Evolutionary conservation across 768 basidiomycete species (phyloP).

Genomic region (Dendrothele bispora): DNA sequence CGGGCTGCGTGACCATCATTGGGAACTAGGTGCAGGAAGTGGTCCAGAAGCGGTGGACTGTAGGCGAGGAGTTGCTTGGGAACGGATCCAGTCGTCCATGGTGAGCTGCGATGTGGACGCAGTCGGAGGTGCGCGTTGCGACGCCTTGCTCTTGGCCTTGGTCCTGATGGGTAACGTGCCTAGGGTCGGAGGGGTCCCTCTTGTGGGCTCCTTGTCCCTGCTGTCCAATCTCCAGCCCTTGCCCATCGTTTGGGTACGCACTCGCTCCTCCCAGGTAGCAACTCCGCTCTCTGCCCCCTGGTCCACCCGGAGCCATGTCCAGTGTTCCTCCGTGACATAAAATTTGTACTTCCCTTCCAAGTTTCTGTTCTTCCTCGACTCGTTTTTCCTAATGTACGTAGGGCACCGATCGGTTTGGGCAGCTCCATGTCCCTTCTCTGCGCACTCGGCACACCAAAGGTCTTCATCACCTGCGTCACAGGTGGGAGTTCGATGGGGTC

Average conservation of each 20-base stretch:
- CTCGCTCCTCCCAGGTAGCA: not conserved
- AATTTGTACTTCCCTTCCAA: constrained; percentile 17
- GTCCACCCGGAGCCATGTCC: not conserved
- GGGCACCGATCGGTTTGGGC: constrained; percentile 19
- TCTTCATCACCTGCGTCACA: constrained; percentile 13
- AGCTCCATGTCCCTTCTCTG: constrained; percentile 22
- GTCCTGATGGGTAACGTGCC: not conserved
- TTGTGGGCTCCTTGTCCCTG: not conserved
- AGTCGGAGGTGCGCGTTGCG: not conserved
- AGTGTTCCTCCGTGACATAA: constrained; percentile 3
- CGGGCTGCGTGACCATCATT: no score
- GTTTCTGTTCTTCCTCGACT: constrained; percentile 8
- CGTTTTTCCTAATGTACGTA: constrained; percentile 13
- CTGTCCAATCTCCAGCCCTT: not conserved
- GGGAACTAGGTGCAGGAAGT: not conserved
- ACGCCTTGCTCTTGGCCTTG: not conserved
- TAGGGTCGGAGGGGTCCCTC: not conserved
- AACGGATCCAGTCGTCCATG: not conserved
- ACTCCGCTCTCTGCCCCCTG: not conserved
- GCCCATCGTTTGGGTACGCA: not conserved
- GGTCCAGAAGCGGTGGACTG: not conserved
- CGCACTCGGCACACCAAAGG: constrained; percentile 24
- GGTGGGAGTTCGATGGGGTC: constrained; percentile 15
- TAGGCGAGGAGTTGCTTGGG: not conserved
- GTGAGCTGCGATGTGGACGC: not conserved